Conservation (phyloP, 768 basidiomycete species). For the Trametes cingulata region DNA sequence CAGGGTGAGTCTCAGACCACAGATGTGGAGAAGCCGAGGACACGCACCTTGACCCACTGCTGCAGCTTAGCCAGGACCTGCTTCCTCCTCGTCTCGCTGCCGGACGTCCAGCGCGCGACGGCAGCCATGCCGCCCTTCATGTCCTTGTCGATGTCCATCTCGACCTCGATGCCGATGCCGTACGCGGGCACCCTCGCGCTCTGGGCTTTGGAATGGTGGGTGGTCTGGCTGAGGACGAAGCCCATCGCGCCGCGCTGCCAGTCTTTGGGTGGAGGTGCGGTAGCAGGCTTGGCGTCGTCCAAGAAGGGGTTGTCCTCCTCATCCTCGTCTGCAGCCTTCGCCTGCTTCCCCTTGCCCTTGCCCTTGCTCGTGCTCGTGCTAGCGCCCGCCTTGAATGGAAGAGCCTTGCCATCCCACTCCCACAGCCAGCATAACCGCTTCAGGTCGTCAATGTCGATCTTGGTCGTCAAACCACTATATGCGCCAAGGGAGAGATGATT, state of each 20-base stretch:
- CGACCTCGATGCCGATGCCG: slow-evolving; percentile 85
- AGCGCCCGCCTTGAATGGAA: slow-evolving; percentile 30
- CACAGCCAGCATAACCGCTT: slow-evolving; percentile 83
- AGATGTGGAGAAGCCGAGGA: neutral
- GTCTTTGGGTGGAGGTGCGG: slow-evolving; percentile 42
- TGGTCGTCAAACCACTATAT: slow-evolving; percentile 64
- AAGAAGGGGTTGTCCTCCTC: slow-evolving; percentile 51
- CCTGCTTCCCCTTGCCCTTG: slow-evolving; percentile 12
- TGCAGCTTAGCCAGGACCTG: slow-evolving; percentile 61
- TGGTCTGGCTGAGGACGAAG: slow-evolving; percentile 68
- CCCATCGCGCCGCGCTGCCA: slow-evolving; percentile 86
- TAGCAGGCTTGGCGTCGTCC: slow-evolving; percentile 37
- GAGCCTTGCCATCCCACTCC: slow-evolving; percentile 73
- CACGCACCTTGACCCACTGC: slow-evolving; percentile 61
- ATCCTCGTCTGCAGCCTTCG: slow-evolving; percentile 12
- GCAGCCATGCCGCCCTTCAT: slow-evolving; percentile 86
- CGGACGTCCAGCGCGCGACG: slow-evolving; percentile 84
- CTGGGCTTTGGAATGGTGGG: slow-evolving; percentile 65
- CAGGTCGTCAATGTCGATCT: slow-evolving; percentile 69
- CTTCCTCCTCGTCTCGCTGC: slow-evolving; percentile 58
- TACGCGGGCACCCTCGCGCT: slow-evolving; percentile 76
- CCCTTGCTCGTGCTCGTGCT: slow-evolving; percentile 10
- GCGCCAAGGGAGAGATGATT: slow-evolving; percentile 73
- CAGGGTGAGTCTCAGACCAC: slow-evolving; percentile 9
- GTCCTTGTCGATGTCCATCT: slow-evolving; percentile 80